Evolutionary conservation across 2,329 filamentous ascomycete species (phyloP), one percentile per base, ranked within the genome.

Genomic region (Nakataea oryzae): DNA sequence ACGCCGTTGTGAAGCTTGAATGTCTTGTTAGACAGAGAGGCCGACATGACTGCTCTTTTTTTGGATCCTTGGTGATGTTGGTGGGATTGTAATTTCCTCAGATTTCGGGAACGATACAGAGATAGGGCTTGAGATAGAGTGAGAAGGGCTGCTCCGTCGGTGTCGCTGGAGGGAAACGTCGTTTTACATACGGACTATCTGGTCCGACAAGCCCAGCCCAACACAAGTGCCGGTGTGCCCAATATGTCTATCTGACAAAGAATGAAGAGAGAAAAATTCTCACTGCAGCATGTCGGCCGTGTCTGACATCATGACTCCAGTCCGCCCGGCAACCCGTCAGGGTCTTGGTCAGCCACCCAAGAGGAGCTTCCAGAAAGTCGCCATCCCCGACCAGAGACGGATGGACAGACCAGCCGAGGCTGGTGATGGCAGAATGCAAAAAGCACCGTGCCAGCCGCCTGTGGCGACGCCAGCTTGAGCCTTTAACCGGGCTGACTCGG

Each of bases 1-100:
- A 81, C 83, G 62, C 85, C 83, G 58, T 77, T 79, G 72, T 82
- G 83, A 66, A 81, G 75, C 60, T 50, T 66, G 26, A 66, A 64
- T 30, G 26, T 59, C 58, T 50, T 59, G 30, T 41, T 59, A 32
- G 58, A 29, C 21, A 59, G n/a, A 28, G 58, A 47, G 14, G 58
- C 12, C 30, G 58, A 24, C 58, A 59, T 59, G 24, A 11, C 41
- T 28, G 11, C 17, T 34, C 7, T 58, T 28, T 58, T 5, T 47
- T 26, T 1, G 24, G 57, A 2, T 12, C 21, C 12, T 59, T 7
- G 2, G 11, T 8, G 11, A n/a, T n/a, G n/a, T n/a, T n/a, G n/a
- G n/a, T n/a, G n/a, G n/a, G n/a, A n/a, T n/a, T n/a, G n/a, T n/a
- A n/a, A n/a, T n/a, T n/a, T n/a, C n/a, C n/a, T n/a, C n/a, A n/a